Conservation (phyloP, 163 green algal species). For the Dunaliella salina region DNA sequence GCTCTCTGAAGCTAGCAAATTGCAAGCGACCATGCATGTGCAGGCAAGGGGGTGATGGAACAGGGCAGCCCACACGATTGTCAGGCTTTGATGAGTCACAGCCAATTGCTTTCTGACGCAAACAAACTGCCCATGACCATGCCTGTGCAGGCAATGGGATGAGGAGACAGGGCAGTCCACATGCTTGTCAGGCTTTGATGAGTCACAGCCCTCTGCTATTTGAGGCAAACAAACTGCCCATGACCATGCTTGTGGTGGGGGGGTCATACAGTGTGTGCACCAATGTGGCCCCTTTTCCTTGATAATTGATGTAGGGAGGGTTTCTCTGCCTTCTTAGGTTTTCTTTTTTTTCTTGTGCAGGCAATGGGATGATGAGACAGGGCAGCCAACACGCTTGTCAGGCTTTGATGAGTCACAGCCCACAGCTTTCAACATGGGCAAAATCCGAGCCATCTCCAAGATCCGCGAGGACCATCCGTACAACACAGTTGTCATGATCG, state of each 20-base stretch:
- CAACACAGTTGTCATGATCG: conserved; percentile 68
- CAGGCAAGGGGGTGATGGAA: too few species aligned
- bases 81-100: conserved; percentile 37
- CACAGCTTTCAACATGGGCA: conserved; percentile 61
- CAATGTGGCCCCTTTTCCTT: too few species aligned
- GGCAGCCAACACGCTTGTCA: conserved; percentile 47
- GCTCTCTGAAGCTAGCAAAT: too few species aligned
- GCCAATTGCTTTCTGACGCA: conserved; percentile 31
- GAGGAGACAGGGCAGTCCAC: conserved; percentile 46
- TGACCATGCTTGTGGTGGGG: too few species aligned
- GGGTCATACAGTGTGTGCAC: too few species aligned
- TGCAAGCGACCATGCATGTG: too few species aligned
- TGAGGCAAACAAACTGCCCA: too few species aligned
- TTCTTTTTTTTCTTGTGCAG: neutral
- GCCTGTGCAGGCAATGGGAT: conserved; percentile 8
- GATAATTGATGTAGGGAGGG: too few species aligned
- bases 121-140: too few species aligned
- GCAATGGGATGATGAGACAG: conserved; percentile 54
- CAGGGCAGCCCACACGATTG: conserved; percentile 45
- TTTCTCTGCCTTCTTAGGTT: too few species aligned
- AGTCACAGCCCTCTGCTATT: conserved; percentile 21
- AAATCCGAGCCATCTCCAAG: conserved; percentile 57
- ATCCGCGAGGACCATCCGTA: conserved; percentile 64
- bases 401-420: conserved; percentile 34
- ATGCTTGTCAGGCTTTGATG: conserved; percentile 49